Evolutionary conservation across 352 stramenopile species (phyloP).

Genomic region (Globisporangium nagaii): DNA sequence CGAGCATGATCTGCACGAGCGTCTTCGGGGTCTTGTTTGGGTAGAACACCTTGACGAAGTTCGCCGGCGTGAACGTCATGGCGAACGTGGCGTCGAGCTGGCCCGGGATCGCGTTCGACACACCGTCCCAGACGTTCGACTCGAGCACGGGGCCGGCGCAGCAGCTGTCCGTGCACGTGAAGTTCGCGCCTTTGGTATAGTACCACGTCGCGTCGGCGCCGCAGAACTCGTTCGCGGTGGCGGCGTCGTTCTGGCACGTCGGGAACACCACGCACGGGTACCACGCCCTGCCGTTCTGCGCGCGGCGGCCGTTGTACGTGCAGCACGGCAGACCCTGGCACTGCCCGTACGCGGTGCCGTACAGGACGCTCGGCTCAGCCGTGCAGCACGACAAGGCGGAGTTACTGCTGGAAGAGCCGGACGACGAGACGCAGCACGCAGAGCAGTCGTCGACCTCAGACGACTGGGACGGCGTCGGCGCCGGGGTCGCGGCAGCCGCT

Average conservation of each 20-base stretch:
- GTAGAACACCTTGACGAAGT: constrained; percentile 69
- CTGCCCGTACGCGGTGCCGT: constrained; percentile 52
- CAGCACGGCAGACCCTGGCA: constrained; percentile 80
- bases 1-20: constrained; percentile 73
- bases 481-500: not conserved
- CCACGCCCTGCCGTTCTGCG: constrained; percentile 73
- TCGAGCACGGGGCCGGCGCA: constrained; percentile 61
- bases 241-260: constrained; percentile 60
- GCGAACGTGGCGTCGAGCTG: constrained; percentile 74
- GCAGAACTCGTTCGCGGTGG: constrained; percentile 57
- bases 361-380: constrained; percentile 37
- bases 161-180: constrained; percentile 66
- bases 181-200: constrained; percentile 47
- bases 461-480: constrained; percentile 5
- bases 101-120: constrained; percentile 49
- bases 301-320: constrained; percentile 46
- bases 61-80: constrained; percentile 63
- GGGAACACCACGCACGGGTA: constrained; percentile 80
- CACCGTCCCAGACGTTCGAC: constrained; percentile 66
- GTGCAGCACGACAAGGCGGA: constrained; percentile 65
- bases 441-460: constrained; percentile 51
- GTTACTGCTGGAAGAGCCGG: constrained; percentile 14
- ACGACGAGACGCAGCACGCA: constrained; percentile 41
- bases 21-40: constrained; percentile 25
- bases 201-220: constrained; percentile 41